Conservation (phyloP, 495 filamentous ascomycete species). For the Xylaria cubensis region DNA sequence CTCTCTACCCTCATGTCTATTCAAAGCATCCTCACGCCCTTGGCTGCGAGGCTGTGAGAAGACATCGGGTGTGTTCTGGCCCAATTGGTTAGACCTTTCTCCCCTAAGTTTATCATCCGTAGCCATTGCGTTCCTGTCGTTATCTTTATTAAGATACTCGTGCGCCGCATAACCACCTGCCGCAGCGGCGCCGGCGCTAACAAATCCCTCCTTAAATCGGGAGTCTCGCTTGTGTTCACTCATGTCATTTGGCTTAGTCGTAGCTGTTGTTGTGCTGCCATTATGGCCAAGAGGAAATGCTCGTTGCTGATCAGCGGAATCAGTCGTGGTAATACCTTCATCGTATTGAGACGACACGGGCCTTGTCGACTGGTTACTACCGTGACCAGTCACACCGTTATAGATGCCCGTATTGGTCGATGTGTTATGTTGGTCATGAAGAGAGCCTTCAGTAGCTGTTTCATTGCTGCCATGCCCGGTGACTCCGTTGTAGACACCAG, state of each 20-base stretch:
- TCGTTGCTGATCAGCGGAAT: slow-evolving; percentile 32
- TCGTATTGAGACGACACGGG: neutral
- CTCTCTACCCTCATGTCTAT: neutral
- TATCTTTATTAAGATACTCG: slow-evolving; percentile 18
- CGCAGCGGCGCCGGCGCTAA: slow-evolving; percentile 29
- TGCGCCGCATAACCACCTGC: slow-evolving; percentile 31
- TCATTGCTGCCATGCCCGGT: slow-evolving; percentile 50
- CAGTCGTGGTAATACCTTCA: slow-evolving; percentile 25
- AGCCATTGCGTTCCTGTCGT: neutral
- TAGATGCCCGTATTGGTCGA: slow-evolving; percentile 35
- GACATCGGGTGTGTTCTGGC: neutral
- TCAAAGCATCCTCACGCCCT: neutral
- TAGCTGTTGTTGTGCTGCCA: neutral
- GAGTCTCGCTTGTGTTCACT: slow-evolving; percentile 11
- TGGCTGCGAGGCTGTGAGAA: neutral
- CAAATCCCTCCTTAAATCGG: slow-evolving; percentile 25
- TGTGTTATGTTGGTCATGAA: neutral
- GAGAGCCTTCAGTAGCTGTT: slow-evolving; percentile 24
- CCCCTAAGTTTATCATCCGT: neutral
- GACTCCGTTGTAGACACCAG: slow-evolving; percentile 50
- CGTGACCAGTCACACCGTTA: slow-evolving; percentile 50
- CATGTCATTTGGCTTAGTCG: neutral
- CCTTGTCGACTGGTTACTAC: slow-evolving; percentile 39
- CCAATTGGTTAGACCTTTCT: neutral
- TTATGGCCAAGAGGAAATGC: slow-evolving; percentile 34